These are phyloP conservation scores for Pythium insidiosum DNA, from an alignment of 352 stramenopile species.

Conservation along the genomic window DNA sequence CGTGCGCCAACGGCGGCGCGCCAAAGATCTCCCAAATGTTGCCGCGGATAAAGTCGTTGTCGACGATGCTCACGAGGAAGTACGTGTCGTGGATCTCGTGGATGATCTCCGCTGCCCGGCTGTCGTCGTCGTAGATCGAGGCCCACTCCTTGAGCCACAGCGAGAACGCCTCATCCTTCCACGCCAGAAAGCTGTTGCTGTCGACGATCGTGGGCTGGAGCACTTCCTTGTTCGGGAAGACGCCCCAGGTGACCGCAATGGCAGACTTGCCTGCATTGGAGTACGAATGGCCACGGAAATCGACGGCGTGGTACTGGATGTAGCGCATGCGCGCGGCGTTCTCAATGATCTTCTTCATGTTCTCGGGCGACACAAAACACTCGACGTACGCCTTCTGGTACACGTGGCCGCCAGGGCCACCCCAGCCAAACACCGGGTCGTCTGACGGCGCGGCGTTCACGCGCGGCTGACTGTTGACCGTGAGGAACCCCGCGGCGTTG, in stretches of 20 bases:
- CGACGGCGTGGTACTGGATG: conserved; percentile 88
- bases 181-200: conserved; percentile 93
- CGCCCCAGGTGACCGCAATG: conserved; percentile 97
- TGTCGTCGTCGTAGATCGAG: conserved; percentile 93
- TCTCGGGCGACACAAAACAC: conserved; percentile 95
- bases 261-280: conserved; percentile 87
- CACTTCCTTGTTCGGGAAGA: conserved; percentile 96
- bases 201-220: conserved; percentile 98
- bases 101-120: conserved; percentile 86
- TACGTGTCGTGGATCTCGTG: conserved; percentile 95
- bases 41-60: conserved; percentile 95
- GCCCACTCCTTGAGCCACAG: conserved; percentile 96
- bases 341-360: conserved; percentile 88
- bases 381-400: conserved; percentile 99
- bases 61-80: conserved; percentile 97
- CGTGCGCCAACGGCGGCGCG: too few relatives aligned
- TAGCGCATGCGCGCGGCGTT: conserved; percentile 74
- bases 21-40: conserved; percentile 83
- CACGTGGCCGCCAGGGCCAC: conserved; percentile 90
- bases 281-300: conserved; percentile 86
- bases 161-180: conserved; percentile 96
- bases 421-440: conserved; percentile 95
- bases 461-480: conserved; percentile 92
- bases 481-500: conserved; percentile 90
- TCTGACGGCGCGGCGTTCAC: conserved; percentile 90